Conservation (phyloP, 2,329 filamentous ascomycete species). For the Pochonia chlamydosporia region DNA sequence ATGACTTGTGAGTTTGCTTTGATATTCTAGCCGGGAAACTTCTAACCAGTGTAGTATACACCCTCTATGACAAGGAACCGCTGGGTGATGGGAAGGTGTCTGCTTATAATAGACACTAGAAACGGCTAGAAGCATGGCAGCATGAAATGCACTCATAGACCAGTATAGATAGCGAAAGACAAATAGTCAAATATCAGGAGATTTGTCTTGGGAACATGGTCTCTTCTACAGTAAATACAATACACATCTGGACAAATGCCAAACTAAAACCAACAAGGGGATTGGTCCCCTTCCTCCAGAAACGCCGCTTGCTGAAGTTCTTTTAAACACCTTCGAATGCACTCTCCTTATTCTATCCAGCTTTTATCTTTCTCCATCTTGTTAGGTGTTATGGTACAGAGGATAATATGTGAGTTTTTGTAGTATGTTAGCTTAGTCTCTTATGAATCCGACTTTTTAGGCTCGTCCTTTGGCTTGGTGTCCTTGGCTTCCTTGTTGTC, state of each 20-base stretch:
- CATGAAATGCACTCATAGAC: too few species aligned
- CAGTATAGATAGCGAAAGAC: not conserved
- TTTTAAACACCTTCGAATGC: constrained; percentile 34
- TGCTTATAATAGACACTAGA: too few species aligned
- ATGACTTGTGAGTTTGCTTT: too few species aligned
- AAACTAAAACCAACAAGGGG: not conserved
- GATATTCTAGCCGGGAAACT: not conserved
- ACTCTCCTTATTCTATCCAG: constrained; percentile 14
- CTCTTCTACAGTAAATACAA: constrained; percentile 24
- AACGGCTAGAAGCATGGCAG: too few species aligned
- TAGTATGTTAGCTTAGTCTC: constrained; percentile 17
- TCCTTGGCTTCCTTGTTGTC: constrained; percentile 14
- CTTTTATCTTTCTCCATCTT: not conserved
- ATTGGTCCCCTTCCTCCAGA: constrained; percentile 13
- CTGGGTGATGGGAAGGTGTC: too few species aligned
- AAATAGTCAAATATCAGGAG: constrained; percentile 22
- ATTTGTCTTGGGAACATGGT: constrained; percentile 26
- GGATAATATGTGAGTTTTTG: constrained; percentile 2
- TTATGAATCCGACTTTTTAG: constrained; percentile 29
- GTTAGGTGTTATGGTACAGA: constrained; percentile 16
- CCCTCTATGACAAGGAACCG: too few species aligned
- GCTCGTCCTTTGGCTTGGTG: constrained; percentile 20
- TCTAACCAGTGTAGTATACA: constrained; percentile 20
- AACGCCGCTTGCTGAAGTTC: constrained; percentile 8
- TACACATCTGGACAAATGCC: constrained; percentile 15